Evolutionary conservation across 2,329 filamentous ascomycete species (phyloP).

Genomic region (Neophaeococcomyces aloes): DNA sequence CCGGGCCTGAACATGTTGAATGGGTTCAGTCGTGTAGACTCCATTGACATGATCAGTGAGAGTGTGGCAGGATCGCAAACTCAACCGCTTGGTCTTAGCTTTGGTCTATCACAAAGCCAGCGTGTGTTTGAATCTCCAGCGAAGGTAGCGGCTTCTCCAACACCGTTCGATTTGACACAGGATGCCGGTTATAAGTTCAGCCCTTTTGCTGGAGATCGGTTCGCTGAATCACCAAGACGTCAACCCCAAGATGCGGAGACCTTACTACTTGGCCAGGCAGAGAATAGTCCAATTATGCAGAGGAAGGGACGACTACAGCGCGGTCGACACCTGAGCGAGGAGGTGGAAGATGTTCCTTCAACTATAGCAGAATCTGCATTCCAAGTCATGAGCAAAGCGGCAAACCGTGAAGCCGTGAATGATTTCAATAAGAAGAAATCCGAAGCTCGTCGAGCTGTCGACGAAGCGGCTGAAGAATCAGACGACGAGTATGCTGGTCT

Average conservation of each 20-base stretch:
- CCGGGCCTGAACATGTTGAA: constrained; percentile 44
- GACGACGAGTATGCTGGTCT: constrained; percentile 96
- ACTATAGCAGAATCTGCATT: constrained; percentile 48
- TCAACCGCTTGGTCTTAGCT: constrained; percentile 37
- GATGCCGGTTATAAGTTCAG: constrained; percentile 66
- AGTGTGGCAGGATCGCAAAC: constrained; percentile 40
- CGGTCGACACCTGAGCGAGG: constrained; percentile 38
- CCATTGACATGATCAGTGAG: constrained; percentile 50
- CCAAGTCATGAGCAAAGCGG: constrained; percentile 57
- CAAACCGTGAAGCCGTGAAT: constrained; percentile 41
- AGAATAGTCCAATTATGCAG: constrained; percentile 57
- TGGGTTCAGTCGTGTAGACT: constrained; percentile 48
- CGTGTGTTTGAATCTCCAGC: constrained; percentile 24
- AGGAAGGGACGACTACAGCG: constrained; percentile 43
- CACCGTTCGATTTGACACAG: constrained; percentile 57
- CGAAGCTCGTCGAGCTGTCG: constrained; percentile 73
- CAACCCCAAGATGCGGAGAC: constrained; percentile 55
- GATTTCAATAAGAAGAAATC: constrained; percentile 76
- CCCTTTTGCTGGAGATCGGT: constrained; percentile 60
- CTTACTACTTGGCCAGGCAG: constrained; percentile 40
- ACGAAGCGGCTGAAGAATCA: constrained; percentile 88
- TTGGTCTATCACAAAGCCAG: constrained; percentile 53
- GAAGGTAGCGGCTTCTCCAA: constrained; percentile 25
- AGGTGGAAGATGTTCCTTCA: constrained; percentile 30
- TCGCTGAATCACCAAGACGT: constrained; percentile 37